Conservation (phyloP, 768 basidiomycete genomes). For the Collybiopsis confluens region DNA sequence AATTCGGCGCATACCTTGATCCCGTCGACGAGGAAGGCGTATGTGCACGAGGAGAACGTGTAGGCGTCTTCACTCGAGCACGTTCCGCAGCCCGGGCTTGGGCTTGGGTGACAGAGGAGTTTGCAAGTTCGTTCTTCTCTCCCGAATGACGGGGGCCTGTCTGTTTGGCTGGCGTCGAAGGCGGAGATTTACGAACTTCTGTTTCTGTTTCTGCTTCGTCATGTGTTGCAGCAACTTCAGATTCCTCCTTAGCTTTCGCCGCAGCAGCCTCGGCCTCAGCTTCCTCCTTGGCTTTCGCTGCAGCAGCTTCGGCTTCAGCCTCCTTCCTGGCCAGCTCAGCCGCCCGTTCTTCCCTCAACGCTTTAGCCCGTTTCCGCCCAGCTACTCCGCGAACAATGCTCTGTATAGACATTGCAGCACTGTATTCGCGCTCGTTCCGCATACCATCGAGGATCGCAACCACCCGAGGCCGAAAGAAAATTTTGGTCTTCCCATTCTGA, state of each 20-base stretch:
- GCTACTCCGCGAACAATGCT: constrained; percentile 68
- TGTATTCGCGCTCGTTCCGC: constrained; percentile 90
- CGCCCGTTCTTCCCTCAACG: constrained; percentile 72
- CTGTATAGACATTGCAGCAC: constrained; percentile 49
- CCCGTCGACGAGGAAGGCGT: neutral
- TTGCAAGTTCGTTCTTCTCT: neutral
- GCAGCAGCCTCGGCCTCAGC: neutral
- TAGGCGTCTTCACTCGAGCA: neutral
- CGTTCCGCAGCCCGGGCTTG: neutral
- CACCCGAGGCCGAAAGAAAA: constrained; percentile 99
- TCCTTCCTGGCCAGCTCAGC: constrained; percentile 66
- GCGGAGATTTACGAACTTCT: neutral
- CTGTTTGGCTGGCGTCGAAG: neutral
- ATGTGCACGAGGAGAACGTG: neutral
- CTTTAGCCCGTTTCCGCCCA: constrained; percentile 68
- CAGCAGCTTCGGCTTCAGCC: constrained; percentile 65
- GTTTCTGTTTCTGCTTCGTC: neutral
- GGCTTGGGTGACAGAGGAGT: neutral
- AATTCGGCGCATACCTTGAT: no score
- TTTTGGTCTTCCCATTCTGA: constrained; percentile 94
- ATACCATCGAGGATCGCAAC: constrained; percentile 92
- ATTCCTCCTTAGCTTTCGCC: neutral
- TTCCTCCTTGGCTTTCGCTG: neutral
- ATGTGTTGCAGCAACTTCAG: neutral
- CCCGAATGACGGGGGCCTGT: neutral